Evolutionary conservation across 2,329 filamentous ascomycete species (phyloP), one percentile per base, ranked within the genome.

Genomic region (Pestalotiopsis fici): DNA sequence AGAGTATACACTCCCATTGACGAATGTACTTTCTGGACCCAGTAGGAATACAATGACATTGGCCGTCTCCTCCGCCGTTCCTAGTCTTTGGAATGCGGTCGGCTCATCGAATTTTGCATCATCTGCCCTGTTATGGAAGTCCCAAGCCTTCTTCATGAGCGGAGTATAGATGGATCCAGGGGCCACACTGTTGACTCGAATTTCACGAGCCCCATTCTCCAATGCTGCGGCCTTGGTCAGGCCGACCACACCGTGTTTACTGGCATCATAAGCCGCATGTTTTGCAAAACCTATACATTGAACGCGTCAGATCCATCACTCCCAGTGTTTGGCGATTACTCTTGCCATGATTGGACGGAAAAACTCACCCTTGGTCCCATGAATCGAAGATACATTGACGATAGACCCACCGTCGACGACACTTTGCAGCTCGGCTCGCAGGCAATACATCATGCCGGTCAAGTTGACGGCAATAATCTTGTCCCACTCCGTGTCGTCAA

Each of bases 351-450:
- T 47, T 35, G 2, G 56, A 25, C 13, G 25, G 37, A 62, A 25
- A 70, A 55, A 54, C 23, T 74, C 76, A 74, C 82, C 83, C 68
- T 82, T 79, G 2, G 83, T 73, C 4, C 87, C 87, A 47, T 86
- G 83, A 39, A 85, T 84, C 57, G 84, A 87, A 28, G 84, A 80
- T 31, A 86, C 80, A 73, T 88, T 90, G 65, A 90, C 88, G 72
- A 90, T 88, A 68, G 86, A 87, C 7, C 86, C 86, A 1, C 84
- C 82, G 5, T 81, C 75, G 25, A 79, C 78, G 60, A 88, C 81
- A 54, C 81, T 80, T 47, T 74, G 74, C 55, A 85, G 77, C 75
- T 83, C 76, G 37, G 82, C 83, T 50, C 84, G 78, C 69, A 86
- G 70, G 68, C 83, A 85, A 72, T 85, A 83, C 83, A 86, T 85